A percentile compares a stretch with the other conserved stretches of the same genome.
phyloP scores from a whole-genome alignment of 176 grass and related monocot genomes.

The Chloris gayana region DNA sequence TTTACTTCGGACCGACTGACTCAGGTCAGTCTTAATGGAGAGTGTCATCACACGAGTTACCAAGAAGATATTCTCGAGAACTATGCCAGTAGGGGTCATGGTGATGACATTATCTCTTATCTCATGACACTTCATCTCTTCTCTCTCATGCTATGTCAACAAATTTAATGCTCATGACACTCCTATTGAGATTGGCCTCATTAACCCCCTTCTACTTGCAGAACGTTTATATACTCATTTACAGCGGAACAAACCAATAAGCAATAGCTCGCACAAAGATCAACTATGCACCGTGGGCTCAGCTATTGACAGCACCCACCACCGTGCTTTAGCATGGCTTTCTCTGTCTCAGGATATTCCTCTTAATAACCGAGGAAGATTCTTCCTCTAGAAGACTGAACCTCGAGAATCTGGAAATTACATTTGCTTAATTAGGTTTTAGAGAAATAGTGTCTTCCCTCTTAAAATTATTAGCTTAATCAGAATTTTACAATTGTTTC shows the following conservation, averaged over 20 bases:
- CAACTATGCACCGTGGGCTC: neutral
- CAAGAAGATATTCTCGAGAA: too few relatives aligned
- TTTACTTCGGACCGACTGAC: too few relatives aligned
- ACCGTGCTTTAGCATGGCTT: slow-evolving; percentile 53
- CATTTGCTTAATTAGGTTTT: neutral
- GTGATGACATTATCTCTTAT: too few relatives aligned
- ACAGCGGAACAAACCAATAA: slow-evolving; percentile 41
- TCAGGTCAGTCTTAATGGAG: too few relatives aligned
- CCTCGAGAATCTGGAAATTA: slow-evolving; percentile 74
- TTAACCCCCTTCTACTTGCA: slow-evolving; percentile 43
- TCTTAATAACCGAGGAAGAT: slow-evolving; percentile 68
- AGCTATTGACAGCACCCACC: slow-evolving; percentile 66
- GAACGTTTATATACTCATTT: slow-evolving; percentile 57
- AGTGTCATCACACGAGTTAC: too few relatives aligned
- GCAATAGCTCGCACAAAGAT: too few relatives aligned
- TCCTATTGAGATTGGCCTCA: too few relatives aligned
- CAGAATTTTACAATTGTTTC: neutral
- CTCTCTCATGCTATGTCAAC: too few relatives aligned
- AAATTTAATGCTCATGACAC: too few relatives aligned
- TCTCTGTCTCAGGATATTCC: slow-evolving; percentile 87
- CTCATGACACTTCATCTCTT: too few relatives aligned
- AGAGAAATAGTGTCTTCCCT: neutral
- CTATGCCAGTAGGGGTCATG: too few relatives aligned
- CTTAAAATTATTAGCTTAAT: slow-evolving; percentile 3
- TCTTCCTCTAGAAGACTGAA: slow-evolving; percentile 88